phyloP scores from a whole-genome alignment of 2,329 filamentous ascomycete genomes.

The Sclerotinia sclerotiorum region DNA sequence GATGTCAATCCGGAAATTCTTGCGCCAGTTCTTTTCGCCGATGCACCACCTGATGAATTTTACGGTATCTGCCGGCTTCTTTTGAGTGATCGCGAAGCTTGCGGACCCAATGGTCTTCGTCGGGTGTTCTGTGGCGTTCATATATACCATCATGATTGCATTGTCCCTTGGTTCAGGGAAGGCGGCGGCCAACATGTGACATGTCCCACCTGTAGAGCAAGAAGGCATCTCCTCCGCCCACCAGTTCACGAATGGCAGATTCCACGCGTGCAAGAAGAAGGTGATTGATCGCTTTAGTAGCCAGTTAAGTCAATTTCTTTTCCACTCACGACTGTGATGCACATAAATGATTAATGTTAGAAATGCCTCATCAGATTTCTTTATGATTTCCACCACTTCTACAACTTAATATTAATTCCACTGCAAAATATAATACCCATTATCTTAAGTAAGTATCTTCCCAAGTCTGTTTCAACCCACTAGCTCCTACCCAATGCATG shows the following conservation, averaged over 20 bases:
- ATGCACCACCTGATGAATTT: not conserved
- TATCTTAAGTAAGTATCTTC: too few relatives aligned
- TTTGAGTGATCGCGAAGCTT: not conserved
- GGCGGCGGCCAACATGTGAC: not conserved
- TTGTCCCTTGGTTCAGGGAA: not conserved
- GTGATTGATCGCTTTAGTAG: not conserved
- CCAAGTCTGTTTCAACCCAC: too few relatives aligned
- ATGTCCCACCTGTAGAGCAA: not conserved
- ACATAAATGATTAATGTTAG: not conserved
- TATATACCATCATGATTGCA: not conserved
- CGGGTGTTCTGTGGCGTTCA: not conserved
- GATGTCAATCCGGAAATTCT: not conserved
- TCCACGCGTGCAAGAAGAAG: too few relatives aligned
- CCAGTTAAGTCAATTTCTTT: not conserved
- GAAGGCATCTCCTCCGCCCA: not conserved
- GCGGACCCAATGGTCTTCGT: not conserved
- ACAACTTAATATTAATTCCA: too few relatives aligned
- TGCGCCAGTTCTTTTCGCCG: not conserved
- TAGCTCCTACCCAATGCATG: too few relatives aligned
- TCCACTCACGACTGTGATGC: not conserved
- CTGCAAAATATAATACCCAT: too few relatives aligned
- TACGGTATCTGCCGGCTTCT: not conserved
- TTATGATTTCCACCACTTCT: too few relatives aligned
- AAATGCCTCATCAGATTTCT: too few relatives aligned
- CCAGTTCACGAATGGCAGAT: not conserved